phyloP scores from a whole-genome alignment of 2,329 filamentous ascomycete species.

The Apiospora malaysiana region DNA sequence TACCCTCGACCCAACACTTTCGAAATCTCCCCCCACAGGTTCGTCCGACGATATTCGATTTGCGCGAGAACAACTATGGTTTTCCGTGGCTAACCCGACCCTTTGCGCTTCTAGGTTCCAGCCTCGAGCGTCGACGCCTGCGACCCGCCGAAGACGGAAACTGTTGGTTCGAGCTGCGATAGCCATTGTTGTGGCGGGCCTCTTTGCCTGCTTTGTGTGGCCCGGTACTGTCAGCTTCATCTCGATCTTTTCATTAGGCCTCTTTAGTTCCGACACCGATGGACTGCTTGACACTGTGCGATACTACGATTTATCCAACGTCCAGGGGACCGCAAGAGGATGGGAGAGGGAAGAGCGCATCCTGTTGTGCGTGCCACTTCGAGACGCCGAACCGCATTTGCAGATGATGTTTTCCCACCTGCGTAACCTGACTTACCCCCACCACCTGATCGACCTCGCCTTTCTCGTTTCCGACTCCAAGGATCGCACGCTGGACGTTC shows the following conservation, averaged over 20 bases:
- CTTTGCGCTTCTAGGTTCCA: conserved; percentile 72
- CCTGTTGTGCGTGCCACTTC: conserved; percentile 88
- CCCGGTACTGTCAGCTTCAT: conserved; percentile 66
- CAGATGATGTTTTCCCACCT: conserved; percentile 99
- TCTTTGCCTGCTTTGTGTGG: conserved; percentile 79
- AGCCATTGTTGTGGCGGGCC: conserved; percentile 61
- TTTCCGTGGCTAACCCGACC: conserved; percentile 26
- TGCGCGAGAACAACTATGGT: conserved; percentile 11
- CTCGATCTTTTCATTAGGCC: conserved; percentile 71
- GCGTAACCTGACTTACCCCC: conserved; percentile 94
- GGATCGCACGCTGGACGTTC: conserved; percentile 80
- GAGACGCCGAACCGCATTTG: conserved; percentile 90
- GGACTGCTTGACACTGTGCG: conserved; percentile 91
- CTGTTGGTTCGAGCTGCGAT: conserved; percentile 72
- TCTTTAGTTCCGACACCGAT: conserved; percentile 70
- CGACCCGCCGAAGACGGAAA: conserved; percentile 74
- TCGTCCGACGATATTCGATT: conserved; percentile 40
- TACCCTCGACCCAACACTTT: conserved; percentile 80
- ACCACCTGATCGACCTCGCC: conserved; percentile 93
- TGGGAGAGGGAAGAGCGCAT: conserved; percentile 98
- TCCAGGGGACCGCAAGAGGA: conserved; percentile 87
- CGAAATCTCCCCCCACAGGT: conserved; percentile 90
- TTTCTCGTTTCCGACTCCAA: conserved; percentile 98
- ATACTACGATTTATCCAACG: conserved; percentile 94
- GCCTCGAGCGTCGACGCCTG: conserved; percentile 75